Percentiles rank a stretch among this genome's conserved stretches.
Conservation (phyloP, 1,284 basidiomycete species). For the Cutaneotrichosporon cutaneum region DNA sequence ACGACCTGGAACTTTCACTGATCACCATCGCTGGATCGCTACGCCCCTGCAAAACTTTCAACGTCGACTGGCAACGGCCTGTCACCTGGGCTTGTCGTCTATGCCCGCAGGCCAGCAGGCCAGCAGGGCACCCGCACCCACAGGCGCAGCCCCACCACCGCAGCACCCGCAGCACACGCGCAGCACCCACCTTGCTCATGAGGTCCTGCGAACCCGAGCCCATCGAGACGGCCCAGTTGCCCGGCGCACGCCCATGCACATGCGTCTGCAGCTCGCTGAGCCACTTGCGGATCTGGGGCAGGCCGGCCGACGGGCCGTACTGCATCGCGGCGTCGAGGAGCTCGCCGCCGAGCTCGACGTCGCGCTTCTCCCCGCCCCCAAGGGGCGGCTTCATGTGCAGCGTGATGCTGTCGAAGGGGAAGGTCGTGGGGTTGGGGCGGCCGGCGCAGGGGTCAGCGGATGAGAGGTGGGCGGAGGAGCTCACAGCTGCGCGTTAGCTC, state of each 20-base stretch:
- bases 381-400: conserved; percentile 56
- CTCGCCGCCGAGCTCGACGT: conserved; percentile 58
- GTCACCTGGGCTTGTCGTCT: neutral
- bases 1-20: neutral
- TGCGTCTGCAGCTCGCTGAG: conserved; percentile 65
- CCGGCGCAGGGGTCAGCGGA: conserved; percentile 51
- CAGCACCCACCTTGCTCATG: conserved; percentile 67
- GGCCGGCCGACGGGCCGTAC: conserved; percentile 73
- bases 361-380: conserved; percentile 54
- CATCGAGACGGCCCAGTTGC: conserved; percentile 69
- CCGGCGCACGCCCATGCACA: conserved; percentile 59
- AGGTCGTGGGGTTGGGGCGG: conserved; percentile 79
- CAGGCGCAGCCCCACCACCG: neutral
- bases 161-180: neutral
- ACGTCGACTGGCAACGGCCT: neutral
- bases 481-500: conserved; percentile 15
- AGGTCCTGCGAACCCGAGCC: conserved; percentile 86
- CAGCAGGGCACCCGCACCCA: no score
- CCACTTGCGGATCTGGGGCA: conserved; percentile 65
- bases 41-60: neutral
- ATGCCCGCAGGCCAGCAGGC: no score
- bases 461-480: conserved; percentile 25
- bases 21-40: neutral
- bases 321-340: conserved; percentile 68
- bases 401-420: conserved; percentile 78